phyloP scores from a whole-genome alignment of 441 rosid species.

The Adansonia rubrostipa region DNA sequence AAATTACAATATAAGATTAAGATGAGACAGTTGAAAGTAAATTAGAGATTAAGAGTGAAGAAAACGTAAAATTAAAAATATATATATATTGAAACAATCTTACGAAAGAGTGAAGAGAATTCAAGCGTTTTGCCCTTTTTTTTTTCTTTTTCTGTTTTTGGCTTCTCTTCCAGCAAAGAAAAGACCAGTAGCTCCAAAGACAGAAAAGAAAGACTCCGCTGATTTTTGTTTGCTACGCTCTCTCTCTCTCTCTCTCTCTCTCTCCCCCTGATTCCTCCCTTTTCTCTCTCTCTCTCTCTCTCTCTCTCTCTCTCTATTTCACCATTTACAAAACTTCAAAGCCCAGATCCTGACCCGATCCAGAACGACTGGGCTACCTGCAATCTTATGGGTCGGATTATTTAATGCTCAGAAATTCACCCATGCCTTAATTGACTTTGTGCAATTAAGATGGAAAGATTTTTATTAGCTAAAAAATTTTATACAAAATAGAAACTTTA shows the following conservation, averaged over 20 bases:
- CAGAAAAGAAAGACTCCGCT: constrained; percentile 10
- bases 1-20: neutral
- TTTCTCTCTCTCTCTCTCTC: neutral
- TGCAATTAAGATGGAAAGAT: neutral
- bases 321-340: neutral
- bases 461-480: no score
- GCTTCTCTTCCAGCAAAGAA: constrained; percentile 18
- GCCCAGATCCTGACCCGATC: neutral
- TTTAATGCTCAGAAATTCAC: neutral
- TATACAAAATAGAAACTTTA: neutral
- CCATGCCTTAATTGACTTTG: neutral
- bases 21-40: neutral
- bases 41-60: neutral
- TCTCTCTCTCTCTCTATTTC: neutral
- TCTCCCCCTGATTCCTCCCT: neutral
- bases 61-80: neutral
- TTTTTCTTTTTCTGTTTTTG: neutral
- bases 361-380: neutral
- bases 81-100: constrained; percentile 7
- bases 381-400: constrained; percentile 11
- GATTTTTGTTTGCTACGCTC: neutral
- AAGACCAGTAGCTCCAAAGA: constrained; percentile 17
- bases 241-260: constrained; percentile 5
- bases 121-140: neutral
- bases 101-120: constrained; percentile 24